Evolutionary conservation across 495 filamentous ascomycete genomes (phyloP).

Genomic region (Penicillium simplicissimum): DNA sequence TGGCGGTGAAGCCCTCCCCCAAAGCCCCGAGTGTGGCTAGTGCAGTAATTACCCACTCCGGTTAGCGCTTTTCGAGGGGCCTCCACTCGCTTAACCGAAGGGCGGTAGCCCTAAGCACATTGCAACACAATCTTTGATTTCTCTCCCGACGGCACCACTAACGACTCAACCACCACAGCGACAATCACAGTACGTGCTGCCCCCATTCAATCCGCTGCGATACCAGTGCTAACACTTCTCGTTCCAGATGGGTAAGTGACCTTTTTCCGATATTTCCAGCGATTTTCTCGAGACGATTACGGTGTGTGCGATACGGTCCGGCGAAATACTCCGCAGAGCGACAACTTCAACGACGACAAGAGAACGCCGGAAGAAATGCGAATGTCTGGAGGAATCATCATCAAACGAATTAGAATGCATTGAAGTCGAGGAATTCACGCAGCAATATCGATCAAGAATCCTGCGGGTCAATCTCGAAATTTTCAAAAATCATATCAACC

Average conservation of each 20-base stretch:
- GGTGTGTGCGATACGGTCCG: conserved; percentile 31
- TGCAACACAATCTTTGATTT: conserved; percentile 52
- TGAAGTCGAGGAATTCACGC: conserved; percentile 6
- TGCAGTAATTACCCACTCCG: neutral
- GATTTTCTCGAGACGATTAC: conserved; percentile 34
- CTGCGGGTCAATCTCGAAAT: conserved; percentile 23
- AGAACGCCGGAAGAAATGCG: neutral
- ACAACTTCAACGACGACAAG: conserved; percentile 15
- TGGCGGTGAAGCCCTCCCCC: conserved; percentile 15
- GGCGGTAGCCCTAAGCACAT: conserved; percentile 50
- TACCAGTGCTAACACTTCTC: conserved; percentile 36
- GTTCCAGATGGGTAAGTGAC: conserved; percentile 57
- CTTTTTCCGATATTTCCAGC: conserved; percentile 28
- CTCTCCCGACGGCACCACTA: conserved; percentile 40
- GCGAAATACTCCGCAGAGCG: conserved; percentile 20
- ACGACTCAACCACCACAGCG: conserved; percentile 54
- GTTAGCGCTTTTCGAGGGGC: conserved; percentile 4
- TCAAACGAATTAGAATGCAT: neutral
- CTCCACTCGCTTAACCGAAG: conserved; percentile 51
- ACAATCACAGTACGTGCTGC: conserved; percentile 55
- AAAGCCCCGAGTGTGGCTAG: conserved; percentile 7
- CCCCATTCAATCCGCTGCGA: conserved; percentile 11
- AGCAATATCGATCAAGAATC: conserved; percentile 8
- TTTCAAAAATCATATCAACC: conserved; percentile 16
- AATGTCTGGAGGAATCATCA: conserved; percentile 5